Evolutionary conservation across 2,329 filamentous ascomycete species (phyloP).

Genomic region (Xylaria sp.): DNA sequence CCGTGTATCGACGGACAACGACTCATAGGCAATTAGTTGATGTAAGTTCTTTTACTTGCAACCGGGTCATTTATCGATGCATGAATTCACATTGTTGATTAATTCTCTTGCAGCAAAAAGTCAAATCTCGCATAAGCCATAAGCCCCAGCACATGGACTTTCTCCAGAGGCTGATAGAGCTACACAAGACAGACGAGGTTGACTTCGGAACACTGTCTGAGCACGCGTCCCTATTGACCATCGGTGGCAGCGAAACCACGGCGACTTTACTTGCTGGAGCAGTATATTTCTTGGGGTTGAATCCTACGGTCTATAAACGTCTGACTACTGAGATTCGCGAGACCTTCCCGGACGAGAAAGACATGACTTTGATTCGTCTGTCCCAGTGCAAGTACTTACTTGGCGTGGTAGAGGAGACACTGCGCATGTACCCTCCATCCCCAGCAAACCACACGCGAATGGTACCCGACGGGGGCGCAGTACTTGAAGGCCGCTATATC

Average conservation of each 20-base stretch:
- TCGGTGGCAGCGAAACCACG: slow-evolving; percentile 10
- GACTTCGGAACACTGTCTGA: slow-evolving; percentile 6
- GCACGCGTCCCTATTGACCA: slow-evolving; percentile 1
- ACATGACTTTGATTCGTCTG: background rate
- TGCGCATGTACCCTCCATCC: slow-evolving; percentile 12
- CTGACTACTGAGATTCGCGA: slow-evolving; percentile 1
- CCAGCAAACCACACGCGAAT: slow-evolving; percentile 1
- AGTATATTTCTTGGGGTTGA: background rate
- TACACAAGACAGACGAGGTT: background rate
- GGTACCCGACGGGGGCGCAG: background rate
- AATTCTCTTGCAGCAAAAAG: background rate
- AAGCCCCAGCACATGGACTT: background rate
- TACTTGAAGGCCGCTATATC: background rate
- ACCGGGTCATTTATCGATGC: background rate
- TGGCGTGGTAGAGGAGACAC: slow-evolving; percentile 6
- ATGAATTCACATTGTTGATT: background rate
- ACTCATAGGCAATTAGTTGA: slow-evolving; percentile 1
- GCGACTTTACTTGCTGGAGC: background rate
- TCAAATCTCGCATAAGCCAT: background rate
- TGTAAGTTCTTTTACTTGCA: background rate
- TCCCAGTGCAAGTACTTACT: background rate
- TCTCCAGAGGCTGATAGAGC: background rate
- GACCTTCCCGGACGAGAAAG: background rate
- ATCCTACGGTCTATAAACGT: background rate
- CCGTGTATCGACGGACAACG: background rate